Base-by-base conservation (phyloP, 805 yeast species). In the Barnettozyma vustinii region DNA sequence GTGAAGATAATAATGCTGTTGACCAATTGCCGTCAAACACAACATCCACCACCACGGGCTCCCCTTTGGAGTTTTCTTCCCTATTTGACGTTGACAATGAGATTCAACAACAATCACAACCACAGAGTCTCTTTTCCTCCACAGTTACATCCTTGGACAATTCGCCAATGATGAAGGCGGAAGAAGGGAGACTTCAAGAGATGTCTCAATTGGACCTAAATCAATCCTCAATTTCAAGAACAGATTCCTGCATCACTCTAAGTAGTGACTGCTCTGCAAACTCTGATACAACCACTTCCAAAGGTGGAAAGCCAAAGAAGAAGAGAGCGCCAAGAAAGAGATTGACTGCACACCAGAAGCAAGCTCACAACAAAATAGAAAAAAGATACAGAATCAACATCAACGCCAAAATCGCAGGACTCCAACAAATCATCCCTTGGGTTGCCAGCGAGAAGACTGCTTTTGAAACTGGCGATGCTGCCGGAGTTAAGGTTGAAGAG, bases 341-440 rank as follows among this genome's bases (percentile, higher is more conserved):
- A 63, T 62, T 79, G 47, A 77, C 83, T 9, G 71, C 72, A 6
- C 73, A 74, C 55, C 89, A 83, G 65, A 81, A 83, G 56, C 79
- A 79, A 57, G 87, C 87, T 0, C 91, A 84, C 61, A 83, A 83
- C 67, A 80, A 79, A 64, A 81, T 84, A 53, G 90, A 84, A 60
- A 81, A 83, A 61, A 75, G 83, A 51, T 83, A 84, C 63, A 70
- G 89, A 61, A 82, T 81, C 52, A 83, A 83, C 63, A 82, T 84
- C 62, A 83, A 83, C 61, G 79, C 85, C 12, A 83, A 82, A 62
- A 84, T 84, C 48, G 85, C 85, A 4, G 80, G 81, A 27, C 65
- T 83, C 47, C 87, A 82, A 59, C 76, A 75, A 56, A 71, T 83
- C 21, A 83, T 84, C 33, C 90, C 90, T 12, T 78, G 84, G 80